Evolutionary conservation across 1,284 basidiomycete genomes (phyloP), one percentile per base, ranked within the genome.

Genomic region (Ustilago bromivora): DNA sequence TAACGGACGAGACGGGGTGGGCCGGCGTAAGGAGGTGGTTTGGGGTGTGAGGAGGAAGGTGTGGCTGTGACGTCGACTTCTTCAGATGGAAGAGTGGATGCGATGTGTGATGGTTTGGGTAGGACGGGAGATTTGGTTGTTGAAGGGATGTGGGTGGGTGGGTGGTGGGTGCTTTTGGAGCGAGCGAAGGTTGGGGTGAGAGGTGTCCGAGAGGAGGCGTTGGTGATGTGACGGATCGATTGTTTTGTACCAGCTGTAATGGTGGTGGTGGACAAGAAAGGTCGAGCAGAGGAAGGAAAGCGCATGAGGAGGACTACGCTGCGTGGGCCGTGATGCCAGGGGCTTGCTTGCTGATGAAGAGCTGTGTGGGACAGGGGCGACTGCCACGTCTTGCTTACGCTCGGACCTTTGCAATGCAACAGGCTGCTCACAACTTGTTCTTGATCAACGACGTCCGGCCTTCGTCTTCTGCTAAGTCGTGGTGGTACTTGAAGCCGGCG

Each of bases 1-100:
- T 78, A 78, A 10, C 76, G 68, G 11, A 78, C 69, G 2, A 78
- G 66, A 32, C 76, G 61, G 4, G 76, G 76, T n/a, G 76, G 69
- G 6, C 76, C 76, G 41, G 68, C 65, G n/a, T 66, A 66, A 35
- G 53, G 57, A 5, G 76, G 76, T 52, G 75, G 75, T 28, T 54
- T 63, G 2, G 76, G 71, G 23, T 71, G 76, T 15, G 65, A 69
- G 12, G 65, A 34, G 8, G 66, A 52, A 2, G 57, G 56, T 2
- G 43, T 17, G 23, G 2, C 34, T 13, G 17, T n/a, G 43, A 19
- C 43, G 2, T 19, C 43, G 43, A 46, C n/a, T 43, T 78, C 71
- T 52, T 78, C 71, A 0, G 71, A 34, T 7, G 59, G 71, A 12
- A 71, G 61, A 1, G 71, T 61, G 3, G 76, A 74, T 7, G 67